Percentiles rank a stretch among this genome's conserved stretches.
phyloP scores from a whole-genome alignment of 441 rosid genomes.

The Pelargonium citronellum region DNA sequence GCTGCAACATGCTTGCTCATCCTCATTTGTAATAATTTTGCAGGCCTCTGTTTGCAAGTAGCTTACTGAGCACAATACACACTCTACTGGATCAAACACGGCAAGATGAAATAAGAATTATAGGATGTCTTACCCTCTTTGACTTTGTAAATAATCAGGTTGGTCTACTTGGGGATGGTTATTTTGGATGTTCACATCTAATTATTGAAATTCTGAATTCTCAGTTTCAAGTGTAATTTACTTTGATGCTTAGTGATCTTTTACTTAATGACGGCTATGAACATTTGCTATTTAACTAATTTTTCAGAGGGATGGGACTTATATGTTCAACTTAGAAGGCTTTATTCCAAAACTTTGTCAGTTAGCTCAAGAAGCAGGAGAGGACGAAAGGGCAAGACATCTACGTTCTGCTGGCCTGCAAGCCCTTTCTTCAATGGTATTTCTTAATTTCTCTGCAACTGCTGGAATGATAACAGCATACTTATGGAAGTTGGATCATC shows the following conservation, averaged over 20 bases:
- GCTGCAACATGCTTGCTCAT: slow-evolving; percentile 5
- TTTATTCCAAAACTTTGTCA: slow-evolving; percentile 85
- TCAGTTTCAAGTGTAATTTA: neutral
- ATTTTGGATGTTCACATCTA: slow-evolving; percentile 6
- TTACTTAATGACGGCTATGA: neutral
- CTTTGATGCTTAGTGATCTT: slow-evolving; percentile 12
- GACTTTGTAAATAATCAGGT: slow-evolving; percentile 86
- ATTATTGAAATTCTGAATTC: neutral
- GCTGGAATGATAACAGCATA: neutral
- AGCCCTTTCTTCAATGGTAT: slow-evolving; percentile 82
- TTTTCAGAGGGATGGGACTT: slow-evolving; percentile 56
- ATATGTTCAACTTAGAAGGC: slow-evolving; percentile 95
- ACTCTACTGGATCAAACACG: slow-evolving; percentile 71
- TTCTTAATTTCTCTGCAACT: neutral
- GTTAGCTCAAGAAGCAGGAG: slow-evolving; percentile 79
- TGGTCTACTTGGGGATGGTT: slow-evolving; percentile 15
- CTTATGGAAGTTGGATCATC: neutral
- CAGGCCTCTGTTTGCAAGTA: slow-evolving; percentile 88
- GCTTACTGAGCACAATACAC: slow-evolving; percentile 67
- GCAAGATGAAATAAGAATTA: slow-evolving; percentile 64
- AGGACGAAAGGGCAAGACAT: slow-evolving; percentile 51
- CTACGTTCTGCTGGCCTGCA: slow-evolving; percentile 78
- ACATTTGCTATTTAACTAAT: slow-evolving; percentile 10
- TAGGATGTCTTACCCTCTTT: slow-evolving; percentile 70
- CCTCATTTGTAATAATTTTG: slow-evolving; percentile 18